A percentile compares a stretch with the other conserved stretches of the same genome.
These are phyloP conservation scores for Penicillium sp. DNA, from an alignment of 2,329 filamentous ascomycete genomes.

Conservation along the genomic window DNA sequence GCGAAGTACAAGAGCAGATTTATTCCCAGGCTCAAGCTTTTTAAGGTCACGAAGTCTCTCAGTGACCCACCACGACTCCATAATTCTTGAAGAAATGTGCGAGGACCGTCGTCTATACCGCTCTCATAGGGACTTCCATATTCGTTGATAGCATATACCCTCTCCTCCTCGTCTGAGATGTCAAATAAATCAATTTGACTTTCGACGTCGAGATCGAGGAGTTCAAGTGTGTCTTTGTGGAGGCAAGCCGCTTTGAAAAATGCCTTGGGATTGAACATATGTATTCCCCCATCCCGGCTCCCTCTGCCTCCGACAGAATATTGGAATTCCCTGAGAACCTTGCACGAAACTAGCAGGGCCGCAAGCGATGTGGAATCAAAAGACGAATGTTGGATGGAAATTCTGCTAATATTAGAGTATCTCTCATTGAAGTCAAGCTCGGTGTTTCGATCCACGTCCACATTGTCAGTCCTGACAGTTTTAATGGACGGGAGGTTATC, in stretches of 20 bases:
- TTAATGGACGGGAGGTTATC: conserved; percentile 22
- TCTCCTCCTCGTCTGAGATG: neutral
- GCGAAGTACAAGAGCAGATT: conserved; percentile 18
- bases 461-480: conserved; percentile 13
- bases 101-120: fast-evolving
- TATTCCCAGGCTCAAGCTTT: conserved; percentile 17
- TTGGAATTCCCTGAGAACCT: conserved; percentile 13
- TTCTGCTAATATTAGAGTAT: conserved; percentile 17
- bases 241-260: conserved; percentile 16
- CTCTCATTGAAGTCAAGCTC: neutral
- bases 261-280: conserved; percentile 14
- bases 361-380: conserved; percentile 9
- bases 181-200: neutral
- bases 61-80: conserved; percentile 16
- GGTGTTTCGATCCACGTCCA: conserved; percentile 2
- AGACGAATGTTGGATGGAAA: conserved; percentile 15
- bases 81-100: neutral
- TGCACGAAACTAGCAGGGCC: conserved; percentile 16
- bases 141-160: neutral
- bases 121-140: neutral
- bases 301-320: conserved; percentile 19
- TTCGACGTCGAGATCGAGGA: conserved; percentile 18
- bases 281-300: neutral
- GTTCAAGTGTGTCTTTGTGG: conserved; percentile 20
- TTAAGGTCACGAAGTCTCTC: conserved; percentile 18